phyloP scores from a whole-genome alignment of 2,329 filamentous ascomycete genomes.

The Aspergillus flavus region DNA sequence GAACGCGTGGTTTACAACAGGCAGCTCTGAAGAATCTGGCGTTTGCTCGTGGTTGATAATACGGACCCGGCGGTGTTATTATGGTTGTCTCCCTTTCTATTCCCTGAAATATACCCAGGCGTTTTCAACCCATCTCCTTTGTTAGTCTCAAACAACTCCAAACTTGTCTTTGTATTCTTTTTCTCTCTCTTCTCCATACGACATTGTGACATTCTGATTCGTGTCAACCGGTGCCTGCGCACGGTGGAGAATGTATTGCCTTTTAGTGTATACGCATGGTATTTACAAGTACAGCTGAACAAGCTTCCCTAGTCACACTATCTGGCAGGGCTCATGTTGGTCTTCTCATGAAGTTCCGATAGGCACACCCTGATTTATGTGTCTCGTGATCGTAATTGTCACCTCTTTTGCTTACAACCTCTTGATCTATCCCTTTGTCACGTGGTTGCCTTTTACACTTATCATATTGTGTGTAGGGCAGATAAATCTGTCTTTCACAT shows the following conservation, averaged over 20 bases:
- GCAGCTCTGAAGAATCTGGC: constrained; percentile 32
- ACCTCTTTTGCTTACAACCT: neutral
- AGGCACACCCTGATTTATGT: neutral
- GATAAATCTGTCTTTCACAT: neutral
- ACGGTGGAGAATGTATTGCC: neutral
- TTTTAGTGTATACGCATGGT: neutral
- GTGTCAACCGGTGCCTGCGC: neutral
- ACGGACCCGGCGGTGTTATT: constrained; percentile 37
- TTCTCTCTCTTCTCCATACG: constrained; percentile 6
- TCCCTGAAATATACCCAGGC: constrained; percentile 40
- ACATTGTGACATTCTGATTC: neutral
- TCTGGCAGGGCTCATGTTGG: neutral
- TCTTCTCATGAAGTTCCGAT: neutral
- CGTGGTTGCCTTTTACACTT: neutral
- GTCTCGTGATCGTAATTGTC: neutral
- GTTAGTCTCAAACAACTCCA: constrained; percentile 6
- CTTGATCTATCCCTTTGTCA: neutral
- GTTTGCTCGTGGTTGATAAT: constrained; percentile 34
- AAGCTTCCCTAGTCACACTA: neutral
- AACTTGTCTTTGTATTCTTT: constrained; percentile 7
- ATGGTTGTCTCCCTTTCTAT: constrained; percentile 27
- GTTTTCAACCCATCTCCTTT: constrained; percentile 24
- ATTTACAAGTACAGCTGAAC: neutral
- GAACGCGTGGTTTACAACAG: constrained; percentile 22
- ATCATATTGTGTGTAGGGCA: neutral